phyloP scores from a whole-genome alignment of 2,329 filamentous ascomycete species.

The Cercospora brassicicola region DNA sequence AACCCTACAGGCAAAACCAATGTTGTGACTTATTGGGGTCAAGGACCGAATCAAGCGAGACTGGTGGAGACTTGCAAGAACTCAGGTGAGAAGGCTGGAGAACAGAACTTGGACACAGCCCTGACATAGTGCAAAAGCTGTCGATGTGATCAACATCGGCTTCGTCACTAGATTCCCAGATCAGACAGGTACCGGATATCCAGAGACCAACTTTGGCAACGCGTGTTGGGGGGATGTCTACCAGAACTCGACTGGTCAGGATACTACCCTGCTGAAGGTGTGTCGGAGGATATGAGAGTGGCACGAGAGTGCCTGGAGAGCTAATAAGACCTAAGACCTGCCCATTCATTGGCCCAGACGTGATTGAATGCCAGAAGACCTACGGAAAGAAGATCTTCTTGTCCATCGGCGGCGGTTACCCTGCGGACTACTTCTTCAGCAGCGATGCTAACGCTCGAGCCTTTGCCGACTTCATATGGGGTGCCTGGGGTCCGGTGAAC shows the following conservation, averaged over 20 bases:
- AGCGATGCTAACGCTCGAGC: conserved; percentile 43
- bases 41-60: conserved; percentile 52
- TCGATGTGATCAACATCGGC: conserved; percentile 58
- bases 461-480: conserved; percentile 50
- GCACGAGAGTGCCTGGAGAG: neutral
- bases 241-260: conserved; percentile 19
- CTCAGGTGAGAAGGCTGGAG: neutral
- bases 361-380: conserved; percentile 46
- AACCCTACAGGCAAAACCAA: conserved; percentile 48
- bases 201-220: conserved; percentile 54
- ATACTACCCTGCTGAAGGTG: conserved; percentile 13
- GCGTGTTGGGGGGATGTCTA: conserved; percentile 21
- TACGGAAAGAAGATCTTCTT: conserved; percentile 50
- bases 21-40: conserved; percentile 58
- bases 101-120: neutral
- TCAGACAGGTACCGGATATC: conserved; percentile 47
- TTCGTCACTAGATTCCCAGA: conserved; percentile 59
- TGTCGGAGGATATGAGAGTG: neutral
- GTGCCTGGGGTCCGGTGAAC: conserved; percentile 44
- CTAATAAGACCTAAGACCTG: conserved; percentile 12
- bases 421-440: conserved; percentile 47
- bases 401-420: conserved; percentile 47
- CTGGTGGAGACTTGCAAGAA: conserved; percentile 53
- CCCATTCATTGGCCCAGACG: conserved; percentile 42
- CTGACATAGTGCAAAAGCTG: conserved; percentile 41